Evolutionary conservation across 768 basidiomycete species (phyloP).

Genomic region (Kwoniella heveanensis): DNA sequence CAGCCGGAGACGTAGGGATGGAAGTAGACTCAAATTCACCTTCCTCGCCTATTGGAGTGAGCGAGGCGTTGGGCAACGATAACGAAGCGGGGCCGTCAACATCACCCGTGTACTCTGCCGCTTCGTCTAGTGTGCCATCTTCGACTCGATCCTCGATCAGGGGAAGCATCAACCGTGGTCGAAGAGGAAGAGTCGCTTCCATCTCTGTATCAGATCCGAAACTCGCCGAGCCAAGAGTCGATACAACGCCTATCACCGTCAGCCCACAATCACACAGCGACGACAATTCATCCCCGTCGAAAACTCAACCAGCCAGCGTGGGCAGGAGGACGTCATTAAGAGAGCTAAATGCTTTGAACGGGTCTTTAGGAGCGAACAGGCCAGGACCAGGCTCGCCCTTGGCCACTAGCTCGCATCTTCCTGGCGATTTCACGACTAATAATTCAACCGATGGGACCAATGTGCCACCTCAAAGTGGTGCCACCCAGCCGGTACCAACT

Average conservation of each 20-base stretch:
- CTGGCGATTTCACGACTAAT: background rate
- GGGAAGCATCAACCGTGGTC: slow-evolving; percentile 5
- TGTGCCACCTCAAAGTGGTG: background rate
- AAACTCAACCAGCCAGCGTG: background rate
- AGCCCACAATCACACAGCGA: slow-evolving; percentile 2
- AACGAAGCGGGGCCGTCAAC: background rate
- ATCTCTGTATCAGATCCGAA: slow-evolving; percentile 11
- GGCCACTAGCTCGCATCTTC: background rate
- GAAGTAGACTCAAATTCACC: slow-evolving; percentile 12
- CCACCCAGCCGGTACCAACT: background rate
- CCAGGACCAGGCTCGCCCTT: background rate
- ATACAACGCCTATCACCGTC: slow-evolving; percentile 16
- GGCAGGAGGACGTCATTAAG: background rate
- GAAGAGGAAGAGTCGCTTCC: slow-evolving; percentile 23
- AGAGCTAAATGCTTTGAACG: background rate
- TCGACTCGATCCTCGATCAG: slow-evolving; percentile 40
- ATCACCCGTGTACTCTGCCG: slow-evolving; percentile 22
- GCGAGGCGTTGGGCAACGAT: background rate
- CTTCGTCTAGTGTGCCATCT: slow-evolving; percentile 41
- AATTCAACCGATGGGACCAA: background rate
- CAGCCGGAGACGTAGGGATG: slow-evolving; percentile 13
- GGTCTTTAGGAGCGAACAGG: background rate
- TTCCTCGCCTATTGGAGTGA: background rate
- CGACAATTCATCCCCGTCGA: background rate
- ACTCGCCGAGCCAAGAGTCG: slow-evolving; percentile 33